Evolutionary conservation across 176 grass and related monocot genomes (phyloP), one percentile per base, ranked within the genome.

Genomic region (Phoenix roebelenii): DNA sequence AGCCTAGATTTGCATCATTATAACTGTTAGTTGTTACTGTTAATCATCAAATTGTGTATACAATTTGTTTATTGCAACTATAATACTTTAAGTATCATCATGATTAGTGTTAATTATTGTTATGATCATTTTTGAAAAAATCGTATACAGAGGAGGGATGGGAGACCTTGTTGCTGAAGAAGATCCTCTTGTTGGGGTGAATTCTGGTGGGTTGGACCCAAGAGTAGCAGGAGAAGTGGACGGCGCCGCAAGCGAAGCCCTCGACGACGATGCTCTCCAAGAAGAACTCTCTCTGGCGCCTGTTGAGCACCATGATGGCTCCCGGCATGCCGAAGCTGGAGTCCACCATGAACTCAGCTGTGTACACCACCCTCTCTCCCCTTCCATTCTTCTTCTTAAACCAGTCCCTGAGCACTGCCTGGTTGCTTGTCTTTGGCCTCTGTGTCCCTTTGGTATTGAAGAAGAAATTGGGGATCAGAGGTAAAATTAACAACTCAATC

Each of bases 331-430:
- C 88, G 70, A 92, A 92, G 16, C 32, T 64, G 3, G 79, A 78
- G 81, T 85, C 88, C 17, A 98, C 60, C 32, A 72, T 25, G 84
- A 98, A 98, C 70, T 92, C 88, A 12, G 79, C 88, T 55, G 79
- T 85, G 79, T 85, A 89, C 66, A 89, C 84, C 76, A 92, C 82
- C 55, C 64, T 64, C 61, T 92, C 84, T 58, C 72, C 70, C 72
- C 89, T 92, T 17, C 63, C 23, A 64, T 98, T 78, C 67, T 85
- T 85, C 77, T 92, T 98, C 58, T 92, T 74, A 74, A 89, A 98
- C 93, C 93, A 98, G 1, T 79, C 84, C 26, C 72, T 70, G 30
- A 98, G 64, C 30, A 54, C 25, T 0, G 81, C 81, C 7, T 5
- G 60, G 66, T 68, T 87, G 80, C 86, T 95, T 63, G 63, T 82